phyloP scores from a whole-genome alignment of 2,329 filamentous ascomycete genomes.

The Leptographium wingfieldii region DNA sequence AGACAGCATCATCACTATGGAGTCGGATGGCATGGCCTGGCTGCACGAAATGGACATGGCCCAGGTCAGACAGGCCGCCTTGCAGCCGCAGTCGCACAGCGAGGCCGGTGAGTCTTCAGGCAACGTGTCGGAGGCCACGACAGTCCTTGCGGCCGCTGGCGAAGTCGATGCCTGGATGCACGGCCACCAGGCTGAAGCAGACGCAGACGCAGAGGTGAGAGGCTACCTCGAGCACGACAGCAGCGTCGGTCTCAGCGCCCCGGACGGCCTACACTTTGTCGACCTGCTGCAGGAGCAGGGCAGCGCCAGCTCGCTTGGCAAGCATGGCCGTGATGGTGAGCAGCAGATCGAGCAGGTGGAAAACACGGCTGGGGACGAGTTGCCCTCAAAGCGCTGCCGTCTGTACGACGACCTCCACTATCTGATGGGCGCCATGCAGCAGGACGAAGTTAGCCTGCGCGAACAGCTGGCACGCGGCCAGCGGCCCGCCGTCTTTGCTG shows the following conservation, averaged over 20 bases:
- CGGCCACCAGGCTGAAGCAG: not conserved
- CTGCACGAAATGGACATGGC: not conserved
- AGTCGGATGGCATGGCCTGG: not conserved
- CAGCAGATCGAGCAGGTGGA: not conserved
- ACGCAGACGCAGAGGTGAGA: not conserved
- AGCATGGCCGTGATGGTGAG: not conserved
- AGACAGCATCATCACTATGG: not conserved
- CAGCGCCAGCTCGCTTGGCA: not conserved
- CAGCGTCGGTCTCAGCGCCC: not conserved
- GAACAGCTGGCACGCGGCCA: conserved; percentile 1
- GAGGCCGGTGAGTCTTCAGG: not conserved
- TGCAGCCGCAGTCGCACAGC: too few species aligned
- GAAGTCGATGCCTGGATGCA: not conserved
- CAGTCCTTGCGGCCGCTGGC: too few species aligned
- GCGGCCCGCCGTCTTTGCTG: not conserved
- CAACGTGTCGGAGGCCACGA: not conserved
- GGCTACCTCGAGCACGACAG: not conserved
- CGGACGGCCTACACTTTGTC: not conserved
- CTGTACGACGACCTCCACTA: not conserved
- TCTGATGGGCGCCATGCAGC: not conserved
- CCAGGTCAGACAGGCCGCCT: not conserved
- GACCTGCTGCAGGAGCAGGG: not conserved
- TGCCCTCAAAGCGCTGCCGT: not conserved
- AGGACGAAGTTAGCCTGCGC: not conserved
- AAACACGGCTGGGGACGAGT: not conserved